Evolutionary conservation across 2,329 filamentous ascomycete genomes (phyloP), one percentile per base, ranked within the genome.

Genomic region (Aspergillus quadricinctus): DNA sequence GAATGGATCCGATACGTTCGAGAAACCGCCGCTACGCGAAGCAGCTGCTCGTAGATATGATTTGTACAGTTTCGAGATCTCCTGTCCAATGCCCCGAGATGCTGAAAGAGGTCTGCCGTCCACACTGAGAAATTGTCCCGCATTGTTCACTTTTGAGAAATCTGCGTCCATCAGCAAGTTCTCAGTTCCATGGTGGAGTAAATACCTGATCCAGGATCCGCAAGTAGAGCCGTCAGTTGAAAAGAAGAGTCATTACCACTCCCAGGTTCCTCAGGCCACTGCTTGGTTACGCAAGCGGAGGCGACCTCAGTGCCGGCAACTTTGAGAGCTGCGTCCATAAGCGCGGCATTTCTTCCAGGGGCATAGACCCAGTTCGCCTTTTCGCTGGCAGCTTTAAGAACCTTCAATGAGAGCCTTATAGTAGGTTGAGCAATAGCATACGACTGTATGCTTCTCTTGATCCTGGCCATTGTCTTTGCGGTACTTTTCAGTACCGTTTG

Each of bases 341-440:
- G 64, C 40, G 71, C 77, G 6, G 77, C 74, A 21, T 72, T 73
- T 27, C 72, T 59, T 46, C 78, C 81, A 0, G 84, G 82, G 1
- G 80, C 81, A 66, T 87, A 88, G 14, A 78, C 74, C 75, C 83
- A 86, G 48, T 88, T 89, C 3, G 66, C 71, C 54, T 80, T 80
- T 60, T 86, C 80, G 62, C 84, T 86, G 67, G 85, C 86, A 1
- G 77, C 81, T 66, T 84, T 83, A 21, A 87, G 60, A 0, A 79
- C 72, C 56, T 76, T 81, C n/a, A 84, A 64, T 1, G 80, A 81
- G 27, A 88, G 75, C 11, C 84, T 75, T n/a, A 81, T 77, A 9
- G 74, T 68, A 4, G 83, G 82, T 56, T 83, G 77, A 17, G 84
- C 81, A 43, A 87, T 75, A 9, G 83, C 83, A 69, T 87, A 88